Evolutionary conservation across 306 rosid species (phyloP).

Genomic region (Vigna reflexopilosa): DNA sequence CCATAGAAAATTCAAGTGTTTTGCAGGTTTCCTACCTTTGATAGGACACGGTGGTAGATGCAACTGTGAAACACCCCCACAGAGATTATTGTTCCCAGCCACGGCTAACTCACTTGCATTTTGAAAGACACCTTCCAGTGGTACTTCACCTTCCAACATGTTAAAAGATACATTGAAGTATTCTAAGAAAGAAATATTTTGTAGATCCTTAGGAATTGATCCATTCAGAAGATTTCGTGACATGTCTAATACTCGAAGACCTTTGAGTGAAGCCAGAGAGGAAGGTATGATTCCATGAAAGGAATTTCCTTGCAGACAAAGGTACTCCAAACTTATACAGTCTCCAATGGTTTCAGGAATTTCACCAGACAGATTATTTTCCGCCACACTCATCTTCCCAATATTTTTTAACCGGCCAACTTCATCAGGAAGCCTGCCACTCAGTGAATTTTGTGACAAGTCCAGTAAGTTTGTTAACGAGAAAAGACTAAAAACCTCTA

Average conservation of each 20-base stretch:
- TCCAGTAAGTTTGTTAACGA: slow-evolving; percentile 19
- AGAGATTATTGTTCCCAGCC: slow-evolving; percentile 39
- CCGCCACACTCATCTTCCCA: slow-evolving; percentile 9
- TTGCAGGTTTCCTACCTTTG: slow-evolving; percentile 21
- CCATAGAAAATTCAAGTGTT: slow-evolving; percentile 11
- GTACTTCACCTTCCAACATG: slow-evolving; percentile 55
- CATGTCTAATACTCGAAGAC: slow-evolving; percentile 44
- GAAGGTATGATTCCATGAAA: slow-evolving; percentile 49
- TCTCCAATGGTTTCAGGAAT: slow-evolving; percentile 50
- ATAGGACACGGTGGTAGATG: slow-evolving; percentile 41
- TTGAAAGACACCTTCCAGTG: slow-evolving; percentile 46
- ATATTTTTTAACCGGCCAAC: slow-evolving; percentile 32
- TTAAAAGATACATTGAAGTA: slow-evolving; percentile 58
- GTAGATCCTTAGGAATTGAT: slow-evolving; percentile 45
- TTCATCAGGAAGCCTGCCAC: slow-evolving; percentile 40
- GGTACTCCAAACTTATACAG: slow-evolving; percentile 41
- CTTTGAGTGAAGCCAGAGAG: slow-evolving; percentile 42
- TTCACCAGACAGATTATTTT: slow-evolving; percentile 42
- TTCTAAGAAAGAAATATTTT: slow-evolving; percentile 13
- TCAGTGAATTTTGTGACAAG: slow-evolving; percentile 50
- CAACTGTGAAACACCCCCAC: slow-evolving; percentile 44
- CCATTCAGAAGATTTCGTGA: slow-evolving; percentile 47
- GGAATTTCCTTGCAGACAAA: slow-evolving; percentile 42
- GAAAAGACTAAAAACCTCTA: slow-evolving; percentile 22
- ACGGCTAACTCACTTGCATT: slow-evolving; percentile 37